Evolutionary conservation across 345 rosid genomes (phyloP), one percentile per base, ranked within the genome.

Genomic region (Pugionium dolabratum): DNA sequence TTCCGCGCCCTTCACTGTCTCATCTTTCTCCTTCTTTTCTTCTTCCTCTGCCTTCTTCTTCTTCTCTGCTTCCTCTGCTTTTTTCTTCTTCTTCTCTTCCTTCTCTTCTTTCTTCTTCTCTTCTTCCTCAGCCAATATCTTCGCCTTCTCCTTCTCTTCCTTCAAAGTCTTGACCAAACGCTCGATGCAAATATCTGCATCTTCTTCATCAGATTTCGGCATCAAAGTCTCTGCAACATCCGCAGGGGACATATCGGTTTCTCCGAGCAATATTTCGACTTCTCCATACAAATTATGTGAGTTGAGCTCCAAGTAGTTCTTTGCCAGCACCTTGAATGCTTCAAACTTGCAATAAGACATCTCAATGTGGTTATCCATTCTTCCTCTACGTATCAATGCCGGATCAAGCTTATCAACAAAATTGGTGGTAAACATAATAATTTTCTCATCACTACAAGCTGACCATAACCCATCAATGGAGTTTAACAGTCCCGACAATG

Each of bases 381-480:
- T 77, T n/a, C 87, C 83, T 49, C 70, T 81, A 26, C 87, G 56
- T 2, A 79, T 75, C 10, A 83, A 55, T 6, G 84, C 83, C 0
- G 78, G 79, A 66, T 79, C 83, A 60, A 83, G 83, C 31, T 77
- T 83, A 26, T 79, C 87, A 26, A 65, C 69, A 62, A 54, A 62
- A 5, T 79, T 79, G 0, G 85, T 81, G 0, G 85, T 83, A 4
- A 83, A 83, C 11, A 83, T 55, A 6, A 83, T 77, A 9, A 81
- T 64, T 44, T 79, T 79, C 61, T 81, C 87, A 1, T 64, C 83
- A 33, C 76, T 75, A 75, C 83, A 70, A 53, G 83, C 75, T 30
- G 85, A 83, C 85, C 87, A 75, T 11, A 81, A 59, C 7, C 87
- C 85, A 79, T 81, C 87, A 55, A 77, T 70, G 34, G 74, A 77